These are phyloP conservation scores for Curvularia eragrostidis DNA, from an alignment of 2,329 filamentous ascomycete species.

Conservation along the genomic window DNA sequence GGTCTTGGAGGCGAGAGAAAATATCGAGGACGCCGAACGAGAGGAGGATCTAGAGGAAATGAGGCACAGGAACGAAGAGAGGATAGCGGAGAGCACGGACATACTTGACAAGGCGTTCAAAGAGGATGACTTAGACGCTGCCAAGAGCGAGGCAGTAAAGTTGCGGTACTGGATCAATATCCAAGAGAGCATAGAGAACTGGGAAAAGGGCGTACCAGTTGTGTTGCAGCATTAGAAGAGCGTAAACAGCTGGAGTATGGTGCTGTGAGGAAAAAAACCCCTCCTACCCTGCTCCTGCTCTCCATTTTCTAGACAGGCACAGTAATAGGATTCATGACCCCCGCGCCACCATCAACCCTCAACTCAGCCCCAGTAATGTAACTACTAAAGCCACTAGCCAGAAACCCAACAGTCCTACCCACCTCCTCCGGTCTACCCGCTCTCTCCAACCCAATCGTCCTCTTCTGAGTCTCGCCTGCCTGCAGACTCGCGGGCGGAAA, in stretches of 20 bases:
- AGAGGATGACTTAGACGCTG: slow-evolving; percentile 68
- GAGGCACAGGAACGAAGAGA: slow-evolving; percentile 68
- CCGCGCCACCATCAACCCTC: slow-evolving; percentile 67
- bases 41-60: slow-evolving; percentile 70
- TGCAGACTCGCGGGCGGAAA: slow-evolving; percentile 64
- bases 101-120: slow-evolving; percentile 70
- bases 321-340: slow-evolving; percentile 50
- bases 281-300: no score
- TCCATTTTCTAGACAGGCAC: slow-evolving; percentile 38
- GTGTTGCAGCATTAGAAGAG: slow-evolving; percentile 60
- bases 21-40: slow-evolving; percentile 62
- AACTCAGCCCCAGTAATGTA: slow-evolving; percentile 69
- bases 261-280: neutral
- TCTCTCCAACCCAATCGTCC: slow-evolving; percentile 64
- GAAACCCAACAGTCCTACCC: slow-evolving; percentile 66
- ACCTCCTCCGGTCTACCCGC: slow-evolving; percentile 65
- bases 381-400: slow-evolving; percentile 67
- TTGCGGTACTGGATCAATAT: slow-evolving; percentile 93
- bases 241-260: neutral
- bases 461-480: slow-evolving; percentile 56
- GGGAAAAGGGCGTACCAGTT: slow-evolving; percentile 78
- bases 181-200: slow-evolving; percentile 76
- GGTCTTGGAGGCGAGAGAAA: slow-evolving; percentile 75
- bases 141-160: slow-evolving; percentile 74
- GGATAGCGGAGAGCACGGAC: slow-evolving; percentile 69